Conservation (phyloP, 345 rosid genomes). For the Citrus reticulata region DNA sequence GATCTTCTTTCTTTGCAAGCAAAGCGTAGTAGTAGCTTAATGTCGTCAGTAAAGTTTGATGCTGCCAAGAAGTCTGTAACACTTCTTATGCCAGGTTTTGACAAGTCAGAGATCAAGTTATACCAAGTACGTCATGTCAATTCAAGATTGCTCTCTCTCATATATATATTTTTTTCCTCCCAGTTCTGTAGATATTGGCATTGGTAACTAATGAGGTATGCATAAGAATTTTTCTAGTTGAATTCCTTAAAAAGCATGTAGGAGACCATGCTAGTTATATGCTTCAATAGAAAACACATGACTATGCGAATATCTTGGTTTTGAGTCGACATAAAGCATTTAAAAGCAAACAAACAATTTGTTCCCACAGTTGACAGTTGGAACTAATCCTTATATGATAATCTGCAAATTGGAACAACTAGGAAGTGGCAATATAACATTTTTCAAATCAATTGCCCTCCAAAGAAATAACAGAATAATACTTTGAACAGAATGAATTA, state of each 20-base stretch:
- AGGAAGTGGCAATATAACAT: not conserved
- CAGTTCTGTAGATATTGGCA: constrained; percentile 3
- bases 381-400: not conserved
- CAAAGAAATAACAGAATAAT: not conserved
- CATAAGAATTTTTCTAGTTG: not conserved
- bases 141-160: not conserved
- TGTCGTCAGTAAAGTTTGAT: constrained; percentile 57
- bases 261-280: not conserved
- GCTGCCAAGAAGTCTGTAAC: constrained; percentile 48
- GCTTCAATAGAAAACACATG: not conserved
- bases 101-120: constrained; percentile 88
- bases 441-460: not conserved
- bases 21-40: constrained; percentile 21
- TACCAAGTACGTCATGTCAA: constrained; percentile 56
- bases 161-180: not conserved
- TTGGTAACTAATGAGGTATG: not conserved
- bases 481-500: not conserved
- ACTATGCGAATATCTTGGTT: not conserved
- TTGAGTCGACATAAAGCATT: not conserved
- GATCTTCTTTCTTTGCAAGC: constrained; percentile 42
- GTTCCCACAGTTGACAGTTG: not conserved
- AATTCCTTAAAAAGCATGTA: not conserved
- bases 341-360: not conserved
- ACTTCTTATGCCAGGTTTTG: constrained; percentile 89
- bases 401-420: not conserved